phyloP scores from a whole-genome alignment of 2,329 filamentous ascomycete genomes.

The Verticillium nonalfalfae region DNA sequence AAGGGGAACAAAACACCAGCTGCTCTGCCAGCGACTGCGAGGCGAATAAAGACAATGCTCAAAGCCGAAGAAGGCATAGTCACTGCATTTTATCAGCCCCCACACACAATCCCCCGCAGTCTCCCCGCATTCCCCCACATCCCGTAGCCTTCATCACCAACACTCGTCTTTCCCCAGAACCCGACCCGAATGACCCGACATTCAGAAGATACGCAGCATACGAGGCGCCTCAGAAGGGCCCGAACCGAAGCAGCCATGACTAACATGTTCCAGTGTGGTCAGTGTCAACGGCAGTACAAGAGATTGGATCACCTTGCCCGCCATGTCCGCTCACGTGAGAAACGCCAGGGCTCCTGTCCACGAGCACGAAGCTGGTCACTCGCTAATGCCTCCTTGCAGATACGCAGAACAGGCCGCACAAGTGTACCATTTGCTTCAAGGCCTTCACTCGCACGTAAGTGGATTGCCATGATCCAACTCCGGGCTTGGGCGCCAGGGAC shows the following conservation, averaged over 20 bases:
- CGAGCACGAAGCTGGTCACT: neutral
- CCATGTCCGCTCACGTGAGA: conserved; percentile 24
- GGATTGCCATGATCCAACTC: neutral
- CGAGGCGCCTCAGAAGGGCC: neutral
- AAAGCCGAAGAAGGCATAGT: no score
- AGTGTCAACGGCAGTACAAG: conserved; percentile 19
- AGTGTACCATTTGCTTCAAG: conserved; percentile 21
- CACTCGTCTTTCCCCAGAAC: no score
- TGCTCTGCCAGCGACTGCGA: no score
- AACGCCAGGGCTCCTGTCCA: neutral
- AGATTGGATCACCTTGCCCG: conserved; percentile 23
- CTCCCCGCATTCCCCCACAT: no score
- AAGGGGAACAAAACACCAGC: no score
- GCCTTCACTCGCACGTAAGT: conserved; percentile 21
- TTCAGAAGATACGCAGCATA: no score
- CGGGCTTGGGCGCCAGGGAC: neutral
- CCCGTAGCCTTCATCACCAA: no score
- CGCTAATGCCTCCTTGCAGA: conserved; percentile 11
- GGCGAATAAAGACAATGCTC: no score
- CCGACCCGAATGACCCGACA: no score
- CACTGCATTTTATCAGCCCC: no score
- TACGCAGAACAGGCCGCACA: conserved; percentile 21
- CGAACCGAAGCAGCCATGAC: neutral
- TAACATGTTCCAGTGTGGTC: conserved; percentile 18
- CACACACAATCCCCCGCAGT: no score